These are phyloP conservation scores for Hypoxylon subgilvum DNA, from an alignment of 495 filamentous ascomycete species.

Conservation along the genomic window DNA sequence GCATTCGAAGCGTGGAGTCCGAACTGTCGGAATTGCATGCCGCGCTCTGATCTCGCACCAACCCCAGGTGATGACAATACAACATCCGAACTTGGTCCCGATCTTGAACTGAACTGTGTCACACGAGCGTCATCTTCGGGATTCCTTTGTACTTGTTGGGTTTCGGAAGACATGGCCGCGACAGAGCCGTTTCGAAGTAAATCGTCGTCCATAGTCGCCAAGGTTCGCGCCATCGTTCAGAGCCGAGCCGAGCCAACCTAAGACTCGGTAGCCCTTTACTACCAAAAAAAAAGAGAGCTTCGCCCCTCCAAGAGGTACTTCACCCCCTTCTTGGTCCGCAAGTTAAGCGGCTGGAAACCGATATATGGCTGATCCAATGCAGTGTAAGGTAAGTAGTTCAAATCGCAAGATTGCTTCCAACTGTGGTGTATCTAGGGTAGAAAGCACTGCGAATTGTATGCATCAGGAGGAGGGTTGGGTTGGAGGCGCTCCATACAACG, in stretches of 20 bases:
- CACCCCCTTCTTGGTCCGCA: constrained; percentile 6
- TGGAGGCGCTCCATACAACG: constrained; percentile 8
- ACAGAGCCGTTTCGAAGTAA: neutral
- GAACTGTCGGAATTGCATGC: constrained; percentile 27
- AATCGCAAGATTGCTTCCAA: constrained; percentile 7
- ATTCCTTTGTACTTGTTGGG: constrained; percentile 10
- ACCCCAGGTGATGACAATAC: constrained; percentile 17
- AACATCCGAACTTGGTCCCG: constrained; percentile 28
- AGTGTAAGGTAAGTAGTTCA: constrained; percentile 3
- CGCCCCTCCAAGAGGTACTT: constrained; percentile 5
- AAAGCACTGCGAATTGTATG: constrained; percentile 7
- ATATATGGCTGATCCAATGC: constrained; percentile 13
- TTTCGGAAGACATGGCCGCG: constrained; percentile 3
- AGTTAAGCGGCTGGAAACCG: neutral
- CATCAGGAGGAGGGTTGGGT: neutral
- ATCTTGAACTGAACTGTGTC: constrained; percentile 28
- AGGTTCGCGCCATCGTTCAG: constrained; percentile 18
- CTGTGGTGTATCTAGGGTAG: constrained; percentile 1
- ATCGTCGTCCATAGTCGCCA: constrained; percentile 16
- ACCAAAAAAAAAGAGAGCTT: too few species aligned
- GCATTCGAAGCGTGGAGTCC: constrained; percentile 26
- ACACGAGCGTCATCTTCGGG: constrained; percentile 6
- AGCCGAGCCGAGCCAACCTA: constrained; percentile 27
- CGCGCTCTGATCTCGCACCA: constrained; percentile 28
- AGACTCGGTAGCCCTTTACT: constrained; percentile 3